Evolutionary conservation across 768 basidiomycete genomes (phyloP).

Genomic region (Hebeloma cylindrosporum): DNA sequence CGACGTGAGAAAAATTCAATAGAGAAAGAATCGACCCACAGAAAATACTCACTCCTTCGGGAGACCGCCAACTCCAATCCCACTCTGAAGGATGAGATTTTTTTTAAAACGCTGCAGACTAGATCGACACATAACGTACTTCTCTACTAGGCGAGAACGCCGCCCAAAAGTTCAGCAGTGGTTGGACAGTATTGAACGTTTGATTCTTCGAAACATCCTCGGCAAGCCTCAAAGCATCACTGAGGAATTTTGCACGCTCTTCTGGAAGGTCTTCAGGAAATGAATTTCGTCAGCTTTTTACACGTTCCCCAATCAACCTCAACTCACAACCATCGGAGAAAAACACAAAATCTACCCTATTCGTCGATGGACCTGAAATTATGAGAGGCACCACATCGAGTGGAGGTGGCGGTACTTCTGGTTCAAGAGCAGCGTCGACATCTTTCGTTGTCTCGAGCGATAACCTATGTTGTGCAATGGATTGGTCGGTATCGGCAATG

Average conservation of each 20-base stretch:
- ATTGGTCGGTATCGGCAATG: not conserved
- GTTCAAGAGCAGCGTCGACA: no score
- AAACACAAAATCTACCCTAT: slow-evolving; percentile 75
- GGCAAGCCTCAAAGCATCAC: slow-evolving; percentile 66
- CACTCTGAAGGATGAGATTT: slow-evolving; percentile 49
- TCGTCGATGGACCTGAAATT: slow-evolving; percentile 58
- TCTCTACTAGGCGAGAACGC: slow-evolving; percentile 75
- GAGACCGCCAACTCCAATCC: slow-evolving; percentile 64
- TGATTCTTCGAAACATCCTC: slow-evolving; percentile 70
- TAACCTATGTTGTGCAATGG: not conserved
- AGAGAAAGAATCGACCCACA: not conserved
- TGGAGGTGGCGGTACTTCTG: slow-evolving; percentile 31
- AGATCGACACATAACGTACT: slow-evolving; percentile 34
- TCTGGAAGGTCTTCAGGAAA: slow-evolving; percentile 14
- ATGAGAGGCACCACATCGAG: slow-evolving; percentile 58
- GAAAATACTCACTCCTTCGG: slow-evolving; percentile 59
- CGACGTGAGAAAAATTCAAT: not conserved
- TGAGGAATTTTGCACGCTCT: slow-evolving; percentile 63
- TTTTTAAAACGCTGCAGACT: not conserved
- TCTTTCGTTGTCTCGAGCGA: not conserved
- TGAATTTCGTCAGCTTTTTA: no score
- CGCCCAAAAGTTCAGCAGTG: slow-evolving; percentile 80
- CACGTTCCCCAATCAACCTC: no score
- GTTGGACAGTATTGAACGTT: slow-evolving; percentile 74
- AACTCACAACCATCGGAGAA: slow-evolving; percentile 77